Conservation (phyloP, 2,329 filamentous ascomycete species). For the Alternaria sp. region DNA sequence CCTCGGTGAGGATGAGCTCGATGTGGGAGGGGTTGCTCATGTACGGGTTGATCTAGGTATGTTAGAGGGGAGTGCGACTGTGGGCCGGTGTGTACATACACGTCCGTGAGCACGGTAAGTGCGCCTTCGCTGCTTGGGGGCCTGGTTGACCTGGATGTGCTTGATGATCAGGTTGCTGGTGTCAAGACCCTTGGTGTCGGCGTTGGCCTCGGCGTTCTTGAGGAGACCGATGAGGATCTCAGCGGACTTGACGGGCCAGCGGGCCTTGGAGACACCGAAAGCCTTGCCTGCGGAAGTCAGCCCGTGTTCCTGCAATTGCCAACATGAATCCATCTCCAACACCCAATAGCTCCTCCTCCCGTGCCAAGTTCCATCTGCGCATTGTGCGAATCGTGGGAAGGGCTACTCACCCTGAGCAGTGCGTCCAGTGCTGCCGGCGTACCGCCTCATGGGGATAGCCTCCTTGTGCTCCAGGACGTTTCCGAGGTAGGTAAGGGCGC, state of each 20-base stretch:
- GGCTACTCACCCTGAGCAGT: slow-evolving; percentile 89
- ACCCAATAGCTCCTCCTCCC: neutral
- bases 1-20: slow-evolving; percentile 99
- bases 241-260: slow-evolving; percentile 99
- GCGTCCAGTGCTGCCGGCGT: slow-evolving; percentile 93
- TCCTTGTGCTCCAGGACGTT: slow-evolving; percentile 98
- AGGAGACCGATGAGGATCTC: slow-evolving; percentile 97
- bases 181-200: slow-evolving; percentile 63
- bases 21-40: slow-evolving; percentile 99
- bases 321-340: neutral
- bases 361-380: neutral
- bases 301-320: slow-evolving; percentile 10
- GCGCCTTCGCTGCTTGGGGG: slow-evolving; percentile 97
- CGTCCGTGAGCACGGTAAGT: slow-evolving; percentile 99
- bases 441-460: slow-evolving; percentile 97
- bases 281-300: slow-evolving; percentile 78
- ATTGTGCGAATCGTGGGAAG: slow-evolving; percentile 6
- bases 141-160: slow-evolving; percentile 99
- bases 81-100: slow-evolving; percentile 69
- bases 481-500: slow-evolving; percentile 95
- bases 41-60: slow-evolving; percentile 94
- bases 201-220: slow-evolving; percentile 55
- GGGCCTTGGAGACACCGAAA: slow-evolving; percentile 96
- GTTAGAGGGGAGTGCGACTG: slow-evolving; percentile 13
- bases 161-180: slow-evolving; percentile 97